Conservation (phyloP, 176 grass and related monocot species). For the Phoenix dactylifera region DNA sequence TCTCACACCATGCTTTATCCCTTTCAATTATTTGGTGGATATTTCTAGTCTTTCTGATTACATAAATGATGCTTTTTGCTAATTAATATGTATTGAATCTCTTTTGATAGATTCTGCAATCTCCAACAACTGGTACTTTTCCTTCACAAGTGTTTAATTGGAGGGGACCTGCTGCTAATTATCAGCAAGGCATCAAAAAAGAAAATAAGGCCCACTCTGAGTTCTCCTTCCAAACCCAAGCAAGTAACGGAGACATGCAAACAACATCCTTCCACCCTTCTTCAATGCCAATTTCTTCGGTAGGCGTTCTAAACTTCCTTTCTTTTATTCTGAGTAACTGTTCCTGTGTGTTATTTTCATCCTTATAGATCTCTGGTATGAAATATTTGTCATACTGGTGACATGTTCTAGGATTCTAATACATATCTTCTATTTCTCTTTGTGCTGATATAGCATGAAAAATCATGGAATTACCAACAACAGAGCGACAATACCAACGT, state of each 20-base stretch:
- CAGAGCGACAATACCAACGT: neutral
- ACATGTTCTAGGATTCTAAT: too few species aligned
- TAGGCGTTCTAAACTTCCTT: neutral
- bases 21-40: too few species aligned
- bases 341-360: too few species aligned
- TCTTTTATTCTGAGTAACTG: neutral
- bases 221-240: constrained; percentile 26
- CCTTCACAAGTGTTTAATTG: constrained; percentile 21
- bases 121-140: constrained; percentile 21
- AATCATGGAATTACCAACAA: constrained; percentile 21
- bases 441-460: constrained; percentile 15
- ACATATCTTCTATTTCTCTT: neutral
- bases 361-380: too few species aligned
- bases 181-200: constrained; percentile 23
- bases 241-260: constrained; percentile 1
- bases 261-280: constrained; percentile 17
- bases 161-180: constrained; percentile 14
- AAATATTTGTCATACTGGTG: too few species aligned
- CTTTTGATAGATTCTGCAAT: constrained; percentile 23
- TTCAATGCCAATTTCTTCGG: constrained; percentile 10
- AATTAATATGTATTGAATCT: neutral
- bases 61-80: too few species aligned
- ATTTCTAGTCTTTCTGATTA: too few species aligned
- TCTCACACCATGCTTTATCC: too few species aligned
- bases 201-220: constrained; percentile 12